These are phyloP conservation scores for Nitzschia sp. DNA, from an alignment of 108 stramenopile species.

Conservation along the genomic window DNA sequence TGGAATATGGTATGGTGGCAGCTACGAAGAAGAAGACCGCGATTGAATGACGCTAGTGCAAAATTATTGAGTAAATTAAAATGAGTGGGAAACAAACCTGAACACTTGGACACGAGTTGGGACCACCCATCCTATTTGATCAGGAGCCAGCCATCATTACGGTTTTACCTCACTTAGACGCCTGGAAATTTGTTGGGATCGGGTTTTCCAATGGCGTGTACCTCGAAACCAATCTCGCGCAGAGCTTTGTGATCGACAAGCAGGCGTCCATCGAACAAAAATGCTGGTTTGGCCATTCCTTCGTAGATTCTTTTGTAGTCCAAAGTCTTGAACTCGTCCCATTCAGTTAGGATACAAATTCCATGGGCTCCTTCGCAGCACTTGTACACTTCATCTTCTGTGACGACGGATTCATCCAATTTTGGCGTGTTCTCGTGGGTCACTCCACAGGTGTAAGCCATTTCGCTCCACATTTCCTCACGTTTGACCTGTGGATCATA, in stretches of 20 bases:
- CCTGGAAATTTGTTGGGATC: slow-evolving; percentile 80
- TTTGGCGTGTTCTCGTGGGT: slow-evolving; percentile 80
- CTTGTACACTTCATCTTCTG: slow-evolving; percentile 82
- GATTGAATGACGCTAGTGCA: too few species aligned
- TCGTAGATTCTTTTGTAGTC: slow-evolving; percentile 92
- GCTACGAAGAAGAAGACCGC: slow-evolving; percentile 82
- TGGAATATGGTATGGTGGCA: slow-evolving; percentile 97
- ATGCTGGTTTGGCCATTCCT: slow-evolving; percentile 97
- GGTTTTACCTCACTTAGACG: slow-evolving; percentile 13
- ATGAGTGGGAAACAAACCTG: too few species aligned
- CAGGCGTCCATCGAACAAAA: slow-evolving; percentile 98
- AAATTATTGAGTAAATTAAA: too few species aligned
- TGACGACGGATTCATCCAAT: slow-evolving; percentile 79
- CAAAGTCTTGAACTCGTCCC: slow-evolving; percentile 98
- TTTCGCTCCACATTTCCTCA: slow-evolving; percentile 96
- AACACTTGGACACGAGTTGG: too few species aligned
- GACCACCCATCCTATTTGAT: too few species aligned
- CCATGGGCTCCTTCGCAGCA: slow-evolving; percentile 97
- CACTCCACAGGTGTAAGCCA: slow-evolving; percentile 95
- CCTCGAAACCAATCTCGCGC: slow-evolving; percentile 98
- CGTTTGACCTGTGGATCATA: slow-evolving; percentile 98
- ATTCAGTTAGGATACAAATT: slow-evolving; percentile 96
- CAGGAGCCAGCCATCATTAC: too few species aligned
- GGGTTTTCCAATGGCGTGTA: slow-evolving; percentile 94
- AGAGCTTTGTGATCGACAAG: slow-evolving; percentile 88